Evolutionary conservation across 176 grass and related monocot genomes (phyloP).

Genomic region (Aechmea fasciata): DNA sequence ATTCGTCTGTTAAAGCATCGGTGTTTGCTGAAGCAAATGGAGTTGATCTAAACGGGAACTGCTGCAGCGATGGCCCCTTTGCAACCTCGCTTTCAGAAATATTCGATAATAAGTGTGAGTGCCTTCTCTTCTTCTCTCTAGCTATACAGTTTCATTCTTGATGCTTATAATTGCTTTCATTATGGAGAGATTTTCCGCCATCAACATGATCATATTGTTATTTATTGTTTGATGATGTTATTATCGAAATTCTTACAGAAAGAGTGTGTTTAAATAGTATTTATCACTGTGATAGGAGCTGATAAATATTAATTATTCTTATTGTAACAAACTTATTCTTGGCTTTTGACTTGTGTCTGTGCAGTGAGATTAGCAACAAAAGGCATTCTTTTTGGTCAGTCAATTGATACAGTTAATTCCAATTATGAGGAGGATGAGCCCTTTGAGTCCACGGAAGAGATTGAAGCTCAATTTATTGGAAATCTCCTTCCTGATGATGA

Average conservation of each 20-base stretch:
- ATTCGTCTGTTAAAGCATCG: conserved; percentile 31
- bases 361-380: conserved; percentile 63
- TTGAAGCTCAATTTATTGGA: conserved; percentile 79
- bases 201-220: background rate
- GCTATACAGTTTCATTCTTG: conserved; percentile 3
- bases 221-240: background rate
- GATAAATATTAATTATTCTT: conserved; percentile 1
- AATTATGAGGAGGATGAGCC: conserved; percentile 62
- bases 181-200: background rate
- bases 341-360: background rate
- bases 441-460: conserved; percentile 63
- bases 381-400: conserved; percentile 26
- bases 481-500: conserved; percentile 90
- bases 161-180: background rate
- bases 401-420: conserved; percentile 35
- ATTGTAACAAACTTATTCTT: too few relatives aligned
- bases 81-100: conserved; percentile 70
- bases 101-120: conserved; percentile 69
- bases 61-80: conserved; percentile 54
- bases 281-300: background rate
- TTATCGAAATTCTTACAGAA: background rate
- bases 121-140: conserved; percentile 12
- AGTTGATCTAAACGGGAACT: conserved; percentile 33
- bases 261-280: background rate
- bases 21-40: conserved; percentile 32